Evolutionary conservation across 1,139 yeast genomes (phyloP), one percentile per base, ranked within the genome.

Genomic region (Geotrichum europaeum): DNA sequence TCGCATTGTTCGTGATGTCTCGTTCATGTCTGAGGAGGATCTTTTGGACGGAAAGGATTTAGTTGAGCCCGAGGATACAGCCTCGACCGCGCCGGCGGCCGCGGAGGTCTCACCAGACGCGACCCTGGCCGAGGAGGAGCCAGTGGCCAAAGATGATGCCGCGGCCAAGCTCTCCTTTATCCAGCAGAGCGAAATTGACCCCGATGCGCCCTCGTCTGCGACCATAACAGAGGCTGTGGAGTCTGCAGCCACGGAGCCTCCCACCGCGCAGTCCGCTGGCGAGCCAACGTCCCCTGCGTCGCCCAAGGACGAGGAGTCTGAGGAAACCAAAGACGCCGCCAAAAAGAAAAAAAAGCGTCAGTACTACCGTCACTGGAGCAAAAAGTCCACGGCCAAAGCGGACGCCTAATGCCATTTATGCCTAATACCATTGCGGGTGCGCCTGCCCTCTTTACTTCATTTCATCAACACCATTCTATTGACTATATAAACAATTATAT

Each of bases 1-100:
- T 63, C 64, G 63, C 24, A 60, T 61, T 49, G 62, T 72, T 59
- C 65, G 63, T 50, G 67, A 62, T 25, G 65, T 69, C 49, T 65
- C 71, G 7, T 57, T 61, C 49, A 60, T 64, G 28, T 67, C 68
- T 4, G 67, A 64, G 15, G 67, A 69, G 22, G 61, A 63, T 50
- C 62, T 69, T 20, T 64, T 62, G 52, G 65, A 66, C n/a, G 59
- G 61, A 28, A 57, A 62, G n/a, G 60, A 60, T n/a, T 62, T 55
- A 22, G 59, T 53, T 18, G 61, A 58, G 51, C 47, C 52, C 15
- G 49, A 56, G 13, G 53, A 30, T 2, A 22, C 45, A 28, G 18
- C 49, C 10, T 13, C 25, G 12, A 7, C 30, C 32, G 49, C 30
- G 51, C 32, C 51, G 18, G 32, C 32, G 30, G 36, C 22, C 12